Conservation (phyloP, 352 stramenopile species). For the Peronosclerospora sorghi region DNA sequence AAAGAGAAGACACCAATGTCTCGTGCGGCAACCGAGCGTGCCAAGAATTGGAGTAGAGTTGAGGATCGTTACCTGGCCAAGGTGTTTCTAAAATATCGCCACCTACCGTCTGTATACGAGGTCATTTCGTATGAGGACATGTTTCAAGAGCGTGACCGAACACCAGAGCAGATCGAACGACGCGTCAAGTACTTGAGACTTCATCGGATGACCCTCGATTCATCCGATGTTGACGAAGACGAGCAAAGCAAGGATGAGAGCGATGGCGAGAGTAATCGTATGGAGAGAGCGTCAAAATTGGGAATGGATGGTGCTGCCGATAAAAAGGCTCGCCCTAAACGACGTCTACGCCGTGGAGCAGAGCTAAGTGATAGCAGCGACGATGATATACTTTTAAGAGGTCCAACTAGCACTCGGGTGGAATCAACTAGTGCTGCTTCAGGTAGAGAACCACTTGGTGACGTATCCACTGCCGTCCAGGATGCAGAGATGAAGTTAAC, state of each 20-base stretch:
- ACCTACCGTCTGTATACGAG: slow-evolving; percentile 77
- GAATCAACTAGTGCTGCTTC: neutral
- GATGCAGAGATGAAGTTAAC: slow-evolving; percentile 5
- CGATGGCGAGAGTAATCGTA: slow-evolving; percentile 7
- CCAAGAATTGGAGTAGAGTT: slow-evolving; percentile 76
- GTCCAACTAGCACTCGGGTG: neutral
- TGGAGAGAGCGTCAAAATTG: slow-evolving; percentile 9
- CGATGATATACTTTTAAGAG: slow-evolving; percentile 28
- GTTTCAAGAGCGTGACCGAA: slow-evolving; percentile 81
- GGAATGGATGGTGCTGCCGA: slow-evolving; percentile 14
- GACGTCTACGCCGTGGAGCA: slow-evolving; percentile 35
- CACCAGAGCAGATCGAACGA: slow-evolving; percentile 72
- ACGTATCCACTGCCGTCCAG: neutral
- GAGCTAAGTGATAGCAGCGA: slow-evolving; percentile 35
- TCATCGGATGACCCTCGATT: slow-evolving; percentile 60
- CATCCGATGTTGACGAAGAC: slow-evolving; percentile 43
- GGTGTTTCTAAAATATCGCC: slow-evolving; percentile 64
- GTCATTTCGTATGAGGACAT: slow-evolving; percentile 86
- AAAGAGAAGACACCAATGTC: slow-evolving; percentile 20
- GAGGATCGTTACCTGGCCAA: slow-evolving; percentile 76
- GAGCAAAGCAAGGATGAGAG: slow-evolving; percentile 23
- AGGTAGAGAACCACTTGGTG: slow-evolving; percentile 1
- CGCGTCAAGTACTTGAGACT: slow-evolving; percentile 77
- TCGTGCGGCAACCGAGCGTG: slow-evolving; percentile 34
- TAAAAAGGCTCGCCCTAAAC: slow-evolving; percentile 24